Evolutionary conservation across 768 basidiomycete genomes (phyloP).

Genomic region (Suillus decipiens): DNA sequence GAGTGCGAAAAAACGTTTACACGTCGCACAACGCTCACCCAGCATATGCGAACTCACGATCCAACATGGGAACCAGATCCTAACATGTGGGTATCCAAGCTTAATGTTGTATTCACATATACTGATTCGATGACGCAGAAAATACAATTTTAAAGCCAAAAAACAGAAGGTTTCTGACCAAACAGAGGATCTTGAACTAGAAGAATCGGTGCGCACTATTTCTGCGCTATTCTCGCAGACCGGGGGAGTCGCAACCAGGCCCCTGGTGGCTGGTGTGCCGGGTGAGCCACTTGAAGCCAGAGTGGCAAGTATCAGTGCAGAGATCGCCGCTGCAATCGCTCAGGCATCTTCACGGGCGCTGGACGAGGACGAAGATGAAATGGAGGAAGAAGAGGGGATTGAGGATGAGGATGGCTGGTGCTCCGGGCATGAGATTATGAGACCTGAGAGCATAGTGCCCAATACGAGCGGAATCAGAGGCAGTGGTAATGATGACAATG

Average conservation of each 20-base stretch:
- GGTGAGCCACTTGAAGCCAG: slow-evolving; percentile 58
- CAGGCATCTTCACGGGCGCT: slow-evolving; percentile 67
- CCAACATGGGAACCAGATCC: slow-evolving; percentile 85
- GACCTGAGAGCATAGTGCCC: slow-evolving; percentile 52
- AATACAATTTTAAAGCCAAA: slow-evolving; percentile 79
- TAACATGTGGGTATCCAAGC: slow-evolving; percentile 57
- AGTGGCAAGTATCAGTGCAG: slow-evolving; percentile 77
- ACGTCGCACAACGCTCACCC: slow-evolving; percentile 78
- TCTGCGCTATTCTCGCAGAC: slow-evolving; percentile 65
- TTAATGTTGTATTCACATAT: slow-evolving; percentile 12
- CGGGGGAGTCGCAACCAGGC: slow-evolving; percentile 35
- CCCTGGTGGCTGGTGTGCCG: slow-evolving; percentile 30
- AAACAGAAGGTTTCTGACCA: slow-evolving; percentile 53
- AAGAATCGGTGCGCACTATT: slow-evolving; percentile 74
- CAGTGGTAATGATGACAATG: slow-evolving; percentile 27
- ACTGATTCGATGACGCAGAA: slow-evolving; percentile 43
- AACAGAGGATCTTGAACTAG: slow-evolving; percentile 61
- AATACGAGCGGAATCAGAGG: slow-evolving; percentile 66
- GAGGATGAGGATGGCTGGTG: slow-evolving; percentile 42
- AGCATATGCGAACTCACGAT: slow-evolving; percentile 88
- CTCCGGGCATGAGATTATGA: slow-evolving; percentile 53
- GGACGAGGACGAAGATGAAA: slow-evolving; percentile 54
- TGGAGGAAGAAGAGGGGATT: slow-evolving; percentile 37
- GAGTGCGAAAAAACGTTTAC: slow-evolving; percentile 88
- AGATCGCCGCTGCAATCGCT: slow-evolving; percentile 79